Evolutionary conservation across 129 eudicot genomes (phyloP), one percentile per base, ranked within the genome.

Genomic region (Sambucus nigra): DNA sequence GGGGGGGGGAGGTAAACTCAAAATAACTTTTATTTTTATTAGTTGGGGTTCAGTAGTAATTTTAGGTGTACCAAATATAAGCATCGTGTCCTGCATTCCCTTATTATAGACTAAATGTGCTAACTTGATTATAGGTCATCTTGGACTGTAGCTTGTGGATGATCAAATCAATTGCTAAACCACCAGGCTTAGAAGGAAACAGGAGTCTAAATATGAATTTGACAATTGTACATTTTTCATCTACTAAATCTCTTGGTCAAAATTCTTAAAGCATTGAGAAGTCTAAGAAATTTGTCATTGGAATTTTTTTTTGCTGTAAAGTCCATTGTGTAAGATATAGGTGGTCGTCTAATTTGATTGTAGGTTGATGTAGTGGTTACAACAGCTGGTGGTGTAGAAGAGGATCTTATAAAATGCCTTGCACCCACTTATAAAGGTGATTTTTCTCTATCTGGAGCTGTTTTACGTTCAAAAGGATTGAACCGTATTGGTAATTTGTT

Each of bases 351-450:
- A 35, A 35, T 28, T 35, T 42, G 10, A 15, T 27, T 69, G 27
- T 53, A 92, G 99, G 96, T 92, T 59, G 96, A 82, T 51, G 99
- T 92, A 23, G 67, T 92, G 59, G 99, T 92, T 31, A 86, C 99
- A 3, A 92, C 99, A 41, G 74, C 96, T 21, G 99, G 99, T 70
- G 96, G 96, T 48, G 60, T 92, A 5, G 99, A 92, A 68, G 96
- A 92, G 73, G 96, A 92, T 73, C 89, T 92, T 27, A 84, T 92
- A 50, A 92, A 92, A 66, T 92, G 99, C 67, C 91, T 92, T 68
- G 96, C 94, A 53, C 91, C 91, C 24, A 92, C 99, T 4, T 92
- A 74, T 69, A 77, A 69, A 66, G 99, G 99, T 29, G 96, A 82
- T 19, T 92, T 92, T 63, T 74, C 87, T 61, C 74, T 86, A 52